phyloP scores from a whole-genome alignment of 2,329 filamentous ascomycete species.

The Coniochaeta sp. region DNA sequence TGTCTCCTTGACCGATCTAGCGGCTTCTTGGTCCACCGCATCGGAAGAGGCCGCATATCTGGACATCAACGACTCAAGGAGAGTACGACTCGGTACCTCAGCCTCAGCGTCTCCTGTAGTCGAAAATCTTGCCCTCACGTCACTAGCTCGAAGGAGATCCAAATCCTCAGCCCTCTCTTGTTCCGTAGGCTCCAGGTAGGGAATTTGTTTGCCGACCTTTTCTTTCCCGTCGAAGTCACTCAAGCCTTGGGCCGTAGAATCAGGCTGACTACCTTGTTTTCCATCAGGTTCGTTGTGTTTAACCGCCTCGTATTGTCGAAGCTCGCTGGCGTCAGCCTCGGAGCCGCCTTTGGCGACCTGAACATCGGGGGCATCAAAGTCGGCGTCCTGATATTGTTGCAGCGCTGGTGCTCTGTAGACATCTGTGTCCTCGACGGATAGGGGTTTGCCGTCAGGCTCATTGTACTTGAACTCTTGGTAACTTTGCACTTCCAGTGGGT shows the following conservation, averaged over 20 bases:
- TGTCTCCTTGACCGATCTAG: conserved; percentile 12
- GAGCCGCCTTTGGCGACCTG: background rate
- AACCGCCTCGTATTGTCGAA: conserved; percentile 19
- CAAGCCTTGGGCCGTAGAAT: conserved; percentile 25
- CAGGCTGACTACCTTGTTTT: conserved; percentile 18
- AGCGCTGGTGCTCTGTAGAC: conserved; percentile 28
- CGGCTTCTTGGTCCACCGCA: conserved; percentile 18
- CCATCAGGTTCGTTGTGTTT: conserved; percentile 18
- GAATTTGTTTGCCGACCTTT: background rate
- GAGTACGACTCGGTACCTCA: conserved; percentile 13
- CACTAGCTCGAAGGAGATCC: conserved; percentile 8
- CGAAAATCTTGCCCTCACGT: background rate
- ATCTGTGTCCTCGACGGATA: conserved; percentile 4
- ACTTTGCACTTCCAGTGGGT: conserved; percentile 8
- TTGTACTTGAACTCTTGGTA: conserved; percentile 15
- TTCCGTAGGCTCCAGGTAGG: background rate
- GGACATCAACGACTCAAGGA: conserved; percentile 21
- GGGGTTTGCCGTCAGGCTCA: conserved; percentile 14
- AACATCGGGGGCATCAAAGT: conserved; percentile 14
- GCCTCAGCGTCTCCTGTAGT: background rate
- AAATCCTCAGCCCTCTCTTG: conserved; percentile 13
- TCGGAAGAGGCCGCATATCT: conserved; percentile 20
- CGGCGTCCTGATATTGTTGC: conserved; percentile 23
- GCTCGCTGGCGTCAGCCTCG: background rate
- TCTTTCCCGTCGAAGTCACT: conserved; percentile 25